phyloP scores from a whole-genome alignment of 305 asterid species.

The Fraxinus velutina region DNA sequence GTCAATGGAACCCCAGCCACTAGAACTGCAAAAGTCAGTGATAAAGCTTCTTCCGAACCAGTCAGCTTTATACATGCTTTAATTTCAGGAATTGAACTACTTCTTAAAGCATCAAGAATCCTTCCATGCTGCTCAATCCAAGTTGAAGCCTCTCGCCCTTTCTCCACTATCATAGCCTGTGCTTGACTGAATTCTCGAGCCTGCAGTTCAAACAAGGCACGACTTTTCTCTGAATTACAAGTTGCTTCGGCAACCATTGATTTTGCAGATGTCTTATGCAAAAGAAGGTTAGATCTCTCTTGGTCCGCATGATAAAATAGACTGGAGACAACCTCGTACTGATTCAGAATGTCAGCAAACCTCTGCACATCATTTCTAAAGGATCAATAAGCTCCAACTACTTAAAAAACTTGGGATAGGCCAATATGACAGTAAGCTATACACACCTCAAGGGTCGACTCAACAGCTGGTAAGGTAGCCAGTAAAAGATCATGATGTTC shows the following conservation, averaged over 20 bases:
- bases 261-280: slow-evolving; percentile 75
- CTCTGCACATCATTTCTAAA: slow-evolving; percentile 52
- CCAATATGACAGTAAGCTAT: slow-evolving; percentile 24
- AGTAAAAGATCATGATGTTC: slow-evolving; percentile 95
- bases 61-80: slow-evolving; percentile 48
- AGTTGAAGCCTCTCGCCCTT: slow-evolving; percentile 76
- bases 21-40: slow-evolving; percentile 79
- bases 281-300: slow-evolving; percentile 73
- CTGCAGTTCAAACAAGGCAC: slow-evolving; percentile 68
- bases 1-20: slow-evolving; percentile 92
- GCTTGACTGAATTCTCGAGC: slow-evolving; percentile 81
- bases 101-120: slow-evolving; percentile 85
- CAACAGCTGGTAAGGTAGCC: slow-evolving; percentile 79
- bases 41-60: slow-evolving; percentile 70
- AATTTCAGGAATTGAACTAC: slow-evolving; percentile 70
- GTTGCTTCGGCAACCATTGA: slow-evolving; percentile 79
- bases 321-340: slow-evolving; percentile 75
- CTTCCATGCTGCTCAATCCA: slow-evolving; percentile 96
- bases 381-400: slow-evolving; percentile 23
- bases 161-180: slow-evolving; percentile 69
- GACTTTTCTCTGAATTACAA: slow-evolving; percentile 61
- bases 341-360: slow-evolving; percentile 63
- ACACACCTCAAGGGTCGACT: slow-evolving; percentile 86
- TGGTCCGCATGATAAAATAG: slow-evolving; percentile 74
- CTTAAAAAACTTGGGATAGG: slow-evolving; percentile 23